Evolutionary conservation across 1,139 yeast genomes (phyloP).

Genomic region (Kodamaea alishanica): DNA sequence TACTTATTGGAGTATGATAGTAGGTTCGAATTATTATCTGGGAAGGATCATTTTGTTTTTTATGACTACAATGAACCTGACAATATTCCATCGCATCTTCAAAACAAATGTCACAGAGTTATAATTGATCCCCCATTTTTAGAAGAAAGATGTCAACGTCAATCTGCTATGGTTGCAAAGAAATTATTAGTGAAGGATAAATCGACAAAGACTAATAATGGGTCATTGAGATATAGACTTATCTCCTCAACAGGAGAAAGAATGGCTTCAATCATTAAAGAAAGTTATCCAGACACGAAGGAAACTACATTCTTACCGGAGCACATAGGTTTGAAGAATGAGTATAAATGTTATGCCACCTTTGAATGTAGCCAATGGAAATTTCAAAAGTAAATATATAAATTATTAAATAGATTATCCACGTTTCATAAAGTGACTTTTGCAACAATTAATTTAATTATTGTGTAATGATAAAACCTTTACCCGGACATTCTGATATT

Average conservation of each 20-base stretch:
- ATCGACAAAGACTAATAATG: conserved; percentile 32
- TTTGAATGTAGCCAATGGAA: conserved; percentile 51
- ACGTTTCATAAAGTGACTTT: neutral
- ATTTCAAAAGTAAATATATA: conserved; percentile 12
- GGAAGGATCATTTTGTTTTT: conserved; percentile 57
- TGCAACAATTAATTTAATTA: neutral
- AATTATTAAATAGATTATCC: neutral
- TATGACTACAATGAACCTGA: conserved; percentile 76
- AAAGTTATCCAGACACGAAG: conserved; percentile 60
- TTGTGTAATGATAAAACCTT: neutral
- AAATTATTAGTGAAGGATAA: conserved; percentile 48
- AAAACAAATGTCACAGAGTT: conserved; percentile 66
- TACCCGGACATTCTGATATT: conserved; percentile 9
- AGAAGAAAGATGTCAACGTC: conserved; percentile 75
- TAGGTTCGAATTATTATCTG: conserved; percentile 71
- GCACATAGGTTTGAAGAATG: conserved; percentile 83
- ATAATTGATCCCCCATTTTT: conserved; percentile 87
- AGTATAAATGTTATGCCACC: conserved; percentile 79
- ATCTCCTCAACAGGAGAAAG: conserved; percentile 86
- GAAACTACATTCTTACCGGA: conserved; percentile 71
- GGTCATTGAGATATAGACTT: conserved; percentile 47
- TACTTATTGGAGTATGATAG: conserved; percentile 76
- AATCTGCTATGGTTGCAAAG: conserved; percentile 67
- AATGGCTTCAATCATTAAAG: conserved; percentile 59
- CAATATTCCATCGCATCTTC: conserved; percentile 53